Evolutionary conservation across 441 rosid genomes (phyloP), one percentile per base, ranked within the genome.

Genomic region (Erodium texanum): DNA sequence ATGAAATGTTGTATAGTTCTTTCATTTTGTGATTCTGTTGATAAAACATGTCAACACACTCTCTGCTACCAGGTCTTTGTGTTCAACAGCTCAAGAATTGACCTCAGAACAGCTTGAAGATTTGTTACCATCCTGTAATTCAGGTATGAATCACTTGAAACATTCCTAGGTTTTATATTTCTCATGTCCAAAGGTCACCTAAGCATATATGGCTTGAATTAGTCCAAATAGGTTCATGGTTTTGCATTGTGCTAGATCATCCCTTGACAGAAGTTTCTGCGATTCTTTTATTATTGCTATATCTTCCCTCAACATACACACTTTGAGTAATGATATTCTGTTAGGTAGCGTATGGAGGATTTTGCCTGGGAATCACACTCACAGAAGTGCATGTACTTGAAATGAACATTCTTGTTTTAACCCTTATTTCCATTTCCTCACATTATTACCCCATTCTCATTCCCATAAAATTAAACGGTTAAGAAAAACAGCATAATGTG

Each of bases 31-130:
- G 22, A 18, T 58, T 58, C 27, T 58, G 24, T 20, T 32, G 18
- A 45, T 36, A 69, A 27, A 32, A n/a, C n/a, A n/a, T n/a, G 7
- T 68, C 19, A 59, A 71, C 50, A 65, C 70, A 36, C 45, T 69
- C 59, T 72, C 7, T 66, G 70, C 79, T 70, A 65, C 71, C 82
- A 88, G 96, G 77, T 85, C 96, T 50, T 64, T 68, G 20, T 89
- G 89, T 76, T 79, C 86, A 29, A 85, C 81, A 41, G 78, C 85
- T 75, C 82, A 85, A 82, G 85, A 86, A 73, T 66, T 82, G 81
- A 77, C 82, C 61, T 59, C 82, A 70, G 83, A 85, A 73, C 79
- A 84, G 78, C 80, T 90, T 67, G 87, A 84, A 77, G 86, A 83
- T 79, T 80, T 90, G 66, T 69, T 85, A 9, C 81, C 83, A 7